Conservation (phyloP, 2,329 filamentous ascomycete genomes). For the Colletotrichum abscissum region DNA sequence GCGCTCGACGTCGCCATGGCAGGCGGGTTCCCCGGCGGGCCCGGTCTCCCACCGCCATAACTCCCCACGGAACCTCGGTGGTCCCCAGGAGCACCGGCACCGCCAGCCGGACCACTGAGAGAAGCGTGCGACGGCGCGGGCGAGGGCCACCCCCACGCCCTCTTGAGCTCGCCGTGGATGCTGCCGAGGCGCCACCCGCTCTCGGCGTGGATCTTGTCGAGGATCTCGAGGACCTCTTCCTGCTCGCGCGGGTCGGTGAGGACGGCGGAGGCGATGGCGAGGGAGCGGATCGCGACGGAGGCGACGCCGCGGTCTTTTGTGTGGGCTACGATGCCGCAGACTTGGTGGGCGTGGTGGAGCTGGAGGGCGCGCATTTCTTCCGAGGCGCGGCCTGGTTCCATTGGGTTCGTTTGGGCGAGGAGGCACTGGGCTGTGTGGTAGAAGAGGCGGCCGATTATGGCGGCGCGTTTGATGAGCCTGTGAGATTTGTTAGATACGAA, state of each 20-base stretch:
- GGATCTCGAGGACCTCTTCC: slow-evolving; percentile 81
- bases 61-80: slow-evolving; percentile 18
- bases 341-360: slow-evolving; percentile 81
- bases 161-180: slow-evolving; percentile 78
- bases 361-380: slow-evolving; percentile 78
- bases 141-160: slow-evolving; percentile 77
- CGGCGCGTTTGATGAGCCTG: slow-evolving; percentile 84
- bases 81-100: slow-evolving; percentile 15
- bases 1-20: slow-evolving; percentile 35
- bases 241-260: slow-evolving; percentile 78
- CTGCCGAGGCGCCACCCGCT: slow-evolving; percentile 83
- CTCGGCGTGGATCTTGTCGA: slow-evolving; percentile 79
- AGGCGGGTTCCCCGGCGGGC: slow-evolving; percentile 15
- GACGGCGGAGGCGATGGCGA: slow-evolving; percentile 81
- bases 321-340: slow-evolving; percentile 91
- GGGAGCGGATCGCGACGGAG: slow-evolving; percentile 80
- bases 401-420: slow-evolving; percentile 82
- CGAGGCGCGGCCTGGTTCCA: slow-evolving; percentile 66
- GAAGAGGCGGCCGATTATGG: slow-evolving; percentile 84
- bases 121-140: not conserved
- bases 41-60: not conserved
- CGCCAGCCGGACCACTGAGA: not conserved
- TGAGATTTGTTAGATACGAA: not conserved
- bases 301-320: slow-evolving; percentile 84
- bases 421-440: slow-evolving; percentile 90